Base-by-base conservation (phyloP, 768 basidiomycete species). In the Candolleomyces eurysporus region DNA sequence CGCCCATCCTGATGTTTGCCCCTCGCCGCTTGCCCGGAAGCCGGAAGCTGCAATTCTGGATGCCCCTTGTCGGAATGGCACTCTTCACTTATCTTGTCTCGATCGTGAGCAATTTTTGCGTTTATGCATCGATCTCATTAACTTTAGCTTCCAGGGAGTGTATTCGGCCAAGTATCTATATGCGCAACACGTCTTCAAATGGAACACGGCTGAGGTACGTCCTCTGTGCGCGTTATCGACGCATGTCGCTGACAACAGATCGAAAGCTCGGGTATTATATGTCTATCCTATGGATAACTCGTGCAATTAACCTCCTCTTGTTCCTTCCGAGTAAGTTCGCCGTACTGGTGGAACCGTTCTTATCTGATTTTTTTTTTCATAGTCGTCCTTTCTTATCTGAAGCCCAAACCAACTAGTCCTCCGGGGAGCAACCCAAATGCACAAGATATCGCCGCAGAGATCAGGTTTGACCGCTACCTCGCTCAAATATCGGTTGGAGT, bases 101-200 rank as follows among this genome's bases (percentile, higher is more conserved):
- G 2, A 81, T 81, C 52, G 90, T 91, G 70, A 66, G 86, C 74
- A 39, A 16, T 31, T 36, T 48, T n/a, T 26, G 46, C 5, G 50
- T n/a, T 26, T 26, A 26, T 26, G 26, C 26, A 26, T 26, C 26
- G 26, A 31, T 46, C 17, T 57, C 4, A 31, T 16, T 61, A 30
- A 48, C 52, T 65, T 61, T 48, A 40, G 16, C 58, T 42, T 9
- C 22, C 61, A 89, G 82, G 91, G 89, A 17, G 72, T 92, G 1
- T 88, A 86, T 71, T 86, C 85, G 57, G 77, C 88, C 61, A 93
- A 92, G 71, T 92, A 91, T 65, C 74, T 92, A 40, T 94, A 92
- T 63, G 90, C 88, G 0, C 84, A 85, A 65, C 88, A 91, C 67
- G 75, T 87, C 10, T 92, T 88, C 66, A 70, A 75, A 11, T 92